Evolutionary conservation across 2,329 filamentous ascomycete genomes (phyloP), one percentile per base, ranked within the genome.

Genomic region (Podosphaera xanthii): DNA sequence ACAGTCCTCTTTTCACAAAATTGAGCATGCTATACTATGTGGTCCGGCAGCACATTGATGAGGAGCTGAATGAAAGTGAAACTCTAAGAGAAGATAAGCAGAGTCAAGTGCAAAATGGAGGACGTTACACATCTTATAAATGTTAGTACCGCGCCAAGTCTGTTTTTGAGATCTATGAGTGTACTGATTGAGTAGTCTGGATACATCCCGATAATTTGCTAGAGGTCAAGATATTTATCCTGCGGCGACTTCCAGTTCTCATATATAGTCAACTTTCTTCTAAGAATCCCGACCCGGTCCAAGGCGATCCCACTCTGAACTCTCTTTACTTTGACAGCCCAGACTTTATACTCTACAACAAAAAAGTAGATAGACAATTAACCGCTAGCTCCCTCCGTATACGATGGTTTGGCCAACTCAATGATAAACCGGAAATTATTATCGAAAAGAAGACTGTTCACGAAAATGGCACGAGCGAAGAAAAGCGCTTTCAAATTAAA

Each of bases 21-120:
- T 77, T 98, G 62, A 96, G 90, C 36, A 82, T 91, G 65, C 92
- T 97, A 84, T 97, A 96, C 74, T 94, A 87, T 65, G 94, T 92
- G 70, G 84, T 94, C 61, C 84, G 89, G 59, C 87, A 95, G 72
- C 83, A 87, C 63, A 75, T 94, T 33, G 85, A 91, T 61, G 79
- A 79, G 49, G 59, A 68, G 68, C 58, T 70, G 69, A 30, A 72
- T 75, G 60, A 62, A 30, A 38, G 59, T 74, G 76, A 61, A 65
- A 69, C 67, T 52, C 58, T 63, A 14, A 60, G 59, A 6, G 58
- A 63, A 0, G 65, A 68, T 49, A 74, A 71, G 57, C 76, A 76
- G 63, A 75, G 75, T 58, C 77, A 81, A 69, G 77, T 76, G 33
- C 77, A 76, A 65, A 79, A 82, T 61, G 79, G 80, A 60, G 87